Conservation (phyloP, 2,329 filamentous ascomycete genomes). For the Cladosporium sp. region DNA sequence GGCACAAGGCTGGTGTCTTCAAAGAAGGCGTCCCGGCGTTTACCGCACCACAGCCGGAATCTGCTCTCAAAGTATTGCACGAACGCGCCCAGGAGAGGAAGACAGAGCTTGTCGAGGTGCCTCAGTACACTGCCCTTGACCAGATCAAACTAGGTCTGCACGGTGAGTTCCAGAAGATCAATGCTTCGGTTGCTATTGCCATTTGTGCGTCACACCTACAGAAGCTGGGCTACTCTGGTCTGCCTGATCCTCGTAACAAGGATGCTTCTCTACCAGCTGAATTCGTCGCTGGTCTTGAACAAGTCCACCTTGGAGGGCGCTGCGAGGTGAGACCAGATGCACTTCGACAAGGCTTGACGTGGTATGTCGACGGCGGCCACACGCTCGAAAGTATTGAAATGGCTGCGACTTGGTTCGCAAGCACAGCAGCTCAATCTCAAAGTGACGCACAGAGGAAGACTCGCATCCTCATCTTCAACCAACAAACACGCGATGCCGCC, state of each 20-base stretch:
- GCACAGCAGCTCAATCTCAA: slow-evolving; percentile 27
- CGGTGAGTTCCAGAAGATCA: slow-evolving; percentile 63
- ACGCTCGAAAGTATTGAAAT: slow-evolving; percentile 79
- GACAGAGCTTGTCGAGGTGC: slow-evolving; percentile 50
- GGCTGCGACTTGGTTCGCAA: slow-evolving; percentile 74
- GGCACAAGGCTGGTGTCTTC: slow-evolving; percentile 90
- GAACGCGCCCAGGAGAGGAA: slow-evolving; percentile 55
- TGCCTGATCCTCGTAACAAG: slow-evolving; percentile 44
- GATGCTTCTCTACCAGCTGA: slow-evolving; percentile 55
- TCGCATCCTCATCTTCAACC: slow-evolving; percentile 82
- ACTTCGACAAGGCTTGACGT: slow-evolving; percentile 55
- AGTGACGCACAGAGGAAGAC: slow-evolving; percentile 35
- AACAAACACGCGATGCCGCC: slow-evolving; percentile 77
- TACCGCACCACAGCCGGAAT: slow-evolving; percentile 58
- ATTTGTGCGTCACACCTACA: slow-evolving; percentile 60
- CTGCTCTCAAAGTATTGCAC: slow-evolving; percentile 57
- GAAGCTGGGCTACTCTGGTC: slow-evolving; percentile 42
- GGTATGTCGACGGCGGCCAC: slow-evolving; percentile 87
- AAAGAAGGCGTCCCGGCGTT: slow-evolving; percentile 66
- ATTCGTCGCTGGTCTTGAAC: slow-evolving; percentile 65
- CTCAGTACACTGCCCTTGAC: slow-evolving; percentile 50
- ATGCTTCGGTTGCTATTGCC: slow-evolving; percentile 62
- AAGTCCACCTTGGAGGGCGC: slow-evolving; percentile 70
- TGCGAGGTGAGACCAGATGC: slow-evolving; percentile 67
- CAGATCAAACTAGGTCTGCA: slow-evolving; percentile 58